Percentiles rank a stretch among this genome's conserved stretches.
These are phyloP conservation scores for Schwanniomyces polymorphus DNA, from an alignment of 805 yeast species.

Conservation along the genomic window DNA sequence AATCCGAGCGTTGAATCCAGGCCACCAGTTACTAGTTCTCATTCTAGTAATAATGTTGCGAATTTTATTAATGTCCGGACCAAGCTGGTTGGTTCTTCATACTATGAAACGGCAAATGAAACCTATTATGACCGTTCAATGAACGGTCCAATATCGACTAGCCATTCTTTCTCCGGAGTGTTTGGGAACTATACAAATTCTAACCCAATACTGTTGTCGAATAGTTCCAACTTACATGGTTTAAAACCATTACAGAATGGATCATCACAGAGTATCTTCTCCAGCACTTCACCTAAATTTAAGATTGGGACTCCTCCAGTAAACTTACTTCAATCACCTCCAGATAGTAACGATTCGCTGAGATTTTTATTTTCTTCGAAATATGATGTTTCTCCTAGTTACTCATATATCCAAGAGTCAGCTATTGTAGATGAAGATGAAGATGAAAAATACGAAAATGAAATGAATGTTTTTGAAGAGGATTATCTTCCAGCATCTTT, in stretches of 20 bases:
- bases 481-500: slow-evolving; percentile 82
- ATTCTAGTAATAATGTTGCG: slow-evolving; percentile 8
- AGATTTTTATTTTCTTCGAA: slow-evolving; percentile 8
- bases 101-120: slow-evolving; percentile 2
- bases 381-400: slow-evolving; percentile 9
- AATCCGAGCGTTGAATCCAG: neutral
- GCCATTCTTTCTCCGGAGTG: neutral
- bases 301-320: neutral
- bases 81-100: slow-evolving; percentile 2
- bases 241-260: slow-evolving; percentile 12
- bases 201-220: slow-evolving; percentile 2
- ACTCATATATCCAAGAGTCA: slow-evolving; percentile 8
- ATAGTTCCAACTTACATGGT: neutral
- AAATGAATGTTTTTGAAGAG: slow-evolving; percentile 49
- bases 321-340: slow-evolving; percentile 8
- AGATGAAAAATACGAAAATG: slow-evolving; percentile 18
- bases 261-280: slow-evolving; percentile 10
- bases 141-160: neutral
- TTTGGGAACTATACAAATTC: neutral
- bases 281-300: too few species aligned
- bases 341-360: slow-evolving; percentile 2
- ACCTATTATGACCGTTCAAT: neutral
- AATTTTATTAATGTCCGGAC: slow-evolving; percentile 9
- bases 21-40: neutral
- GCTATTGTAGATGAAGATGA: slow-evolving; percentile 38